Conservation (phyloP, 331 rosid species). For the Quercus lobata region DNA sequence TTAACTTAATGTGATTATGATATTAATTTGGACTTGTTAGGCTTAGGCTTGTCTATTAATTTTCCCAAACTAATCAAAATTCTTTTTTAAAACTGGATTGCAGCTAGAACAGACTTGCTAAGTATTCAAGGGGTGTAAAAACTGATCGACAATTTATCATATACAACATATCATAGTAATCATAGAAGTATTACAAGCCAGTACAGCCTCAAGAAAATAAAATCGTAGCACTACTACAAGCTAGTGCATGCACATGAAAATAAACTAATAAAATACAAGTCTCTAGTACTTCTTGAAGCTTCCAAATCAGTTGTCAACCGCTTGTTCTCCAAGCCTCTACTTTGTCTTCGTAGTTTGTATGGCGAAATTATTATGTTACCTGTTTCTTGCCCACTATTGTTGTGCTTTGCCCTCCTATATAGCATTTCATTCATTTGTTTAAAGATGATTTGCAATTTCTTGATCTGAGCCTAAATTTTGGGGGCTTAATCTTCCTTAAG, state of each 20-base stretch:
- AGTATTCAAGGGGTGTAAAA: background rate
- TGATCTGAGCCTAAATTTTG: too few relatives aligned
- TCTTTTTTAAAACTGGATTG: too few relatives aligned
- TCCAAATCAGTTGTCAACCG: background rate
- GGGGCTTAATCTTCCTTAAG: too few relatives aligned
- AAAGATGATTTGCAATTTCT: too few relatives aligned
- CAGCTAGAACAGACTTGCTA: too few relatives aligned
- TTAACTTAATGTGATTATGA: too few relatives aligned
- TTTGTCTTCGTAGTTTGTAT: background rate
- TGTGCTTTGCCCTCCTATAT: background rate
- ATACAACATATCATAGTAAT: background rate
- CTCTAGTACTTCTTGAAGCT: background rate
- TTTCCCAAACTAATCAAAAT: too few relatives aligned
- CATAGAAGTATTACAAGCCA: background rate
- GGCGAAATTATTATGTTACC: background rate
- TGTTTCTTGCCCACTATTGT: background rate
- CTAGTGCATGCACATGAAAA: background rate
- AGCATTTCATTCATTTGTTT: too few relatives aligned
- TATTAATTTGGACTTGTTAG: too few relatives aligned
- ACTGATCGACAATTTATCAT: background rate
- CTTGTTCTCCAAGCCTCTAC: background rate
- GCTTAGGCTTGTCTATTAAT: too few relatives aligned
- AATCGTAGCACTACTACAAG: background rate
- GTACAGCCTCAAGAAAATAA: too few relatives aligned
- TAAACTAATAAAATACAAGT: background rate